Base-by-base conservation (phyloP, 345 rosid genomes). In the Carallia pectinifolia region DNA sequence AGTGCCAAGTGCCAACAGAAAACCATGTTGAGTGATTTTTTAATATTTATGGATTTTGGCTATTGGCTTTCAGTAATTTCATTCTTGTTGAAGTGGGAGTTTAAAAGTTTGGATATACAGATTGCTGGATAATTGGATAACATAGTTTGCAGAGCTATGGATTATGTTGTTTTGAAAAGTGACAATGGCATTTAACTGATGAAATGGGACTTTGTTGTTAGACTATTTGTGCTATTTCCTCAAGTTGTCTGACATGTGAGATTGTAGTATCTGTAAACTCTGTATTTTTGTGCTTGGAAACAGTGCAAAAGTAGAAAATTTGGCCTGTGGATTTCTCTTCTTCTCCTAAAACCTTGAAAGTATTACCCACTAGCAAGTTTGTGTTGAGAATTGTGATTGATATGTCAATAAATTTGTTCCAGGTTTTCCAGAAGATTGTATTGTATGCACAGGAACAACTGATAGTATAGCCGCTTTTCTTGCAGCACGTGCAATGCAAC, bases 391-490 rank as follows among this genome's bases (percentile, higher is more conserved):
- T 56, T 65, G 33, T 39, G 6, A 33, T 70, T 65, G 65, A 75
- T 37, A 36, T 18, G 53, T 55, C 38, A 66, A 69, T 64, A 48
- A 50, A 38, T 65, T 23, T 48, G 58, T 74, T 73, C 72, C 88
- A 94, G 98, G 98, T 68, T 89, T 94, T 71, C 74, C 87, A 17
- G 83, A 82, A 61, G 91, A 87, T 70, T 90, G 96, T 64, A 71
- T 81, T 62, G 87, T 88, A 12, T 94, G 97, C 77, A 77, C 95
- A 1, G 97, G 96, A 77, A 94, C 98, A 47, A 91, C 97, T 16
- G 98, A 94, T 82, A 91, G 96, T 71, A 88, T 90, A 71, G 98
- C 98, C 12, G 98, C 97, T 40, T 91, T 94, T 82, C 96, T 94
- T 72, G 98, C 97, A 58, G 96, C 97, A 61, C 85, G 93, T 1